These are phyloP conservation scores for Rhododendron williamsianum DNA, from an alignment of 148 eudicot genomes.

Conservation along the genomic window DNA sequence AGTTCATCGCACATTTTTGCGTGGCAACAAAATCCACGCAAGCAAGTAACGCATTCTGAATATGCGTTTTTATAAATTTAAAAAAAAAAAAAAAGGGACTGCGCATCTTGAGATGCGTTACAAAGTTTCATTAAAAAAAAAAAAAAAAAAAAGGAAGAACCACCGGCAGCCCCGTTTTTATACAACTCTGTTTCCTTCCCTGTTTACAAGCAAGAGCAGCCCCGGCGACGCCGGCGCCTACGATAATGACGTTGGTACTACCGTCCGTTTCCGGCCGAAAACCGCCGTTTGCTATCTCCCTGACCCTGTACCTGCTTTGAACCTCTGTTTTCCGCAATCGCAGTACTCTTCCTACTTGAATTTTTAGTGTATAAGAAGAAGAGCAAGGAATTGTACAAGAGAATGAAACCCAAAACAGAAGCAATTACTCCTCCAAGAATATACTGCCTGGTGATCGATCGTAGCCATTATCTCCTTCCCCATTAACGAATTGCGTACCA, in stretches of 20 bases:
- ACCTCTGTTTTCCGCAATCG: neutral
- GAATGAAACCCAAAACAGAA: neutral
- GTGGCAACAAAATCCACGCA: no score
- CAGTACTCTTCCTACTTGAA: neutral
- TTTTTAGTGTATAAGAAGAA: neutral
- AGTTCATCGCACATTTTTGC: no score
- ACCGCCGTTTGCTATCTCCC: neutral
- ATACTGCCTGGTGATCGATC: neutral
- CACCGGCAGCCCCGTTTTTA: no score
- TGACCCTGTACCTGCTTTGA: neutral
- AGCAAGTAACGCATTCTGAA: no score
- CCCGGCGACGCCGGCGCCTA: slow-evolving; percentile 4
- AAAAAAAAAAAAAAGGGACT: no score
- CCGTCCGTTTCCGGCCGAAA: neutral
- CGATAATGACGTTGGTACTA: slow-evolving; percentile 5
- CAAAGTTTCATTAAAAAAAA: no score
- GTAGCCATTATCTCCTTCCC: neutral
- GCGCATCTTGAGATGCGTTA: no score
- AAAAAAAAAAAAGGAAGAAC: no score
- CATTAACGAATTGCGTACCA: neutral
- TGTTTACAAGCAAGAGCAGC: no score
- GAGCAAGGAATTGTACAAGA: slow-evolving; percentile 1
- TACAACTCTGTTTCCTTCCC: no score
- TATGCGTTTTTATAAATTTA: no score
- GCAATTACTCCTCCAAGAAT: slow-evolving; percentile 1